Percentiles rank a stretch among this genome's conserved stretches.
Conservation (phyloP, 805 yeast species). For the Sugiyamaella boreocaroliniensis region DNA sequence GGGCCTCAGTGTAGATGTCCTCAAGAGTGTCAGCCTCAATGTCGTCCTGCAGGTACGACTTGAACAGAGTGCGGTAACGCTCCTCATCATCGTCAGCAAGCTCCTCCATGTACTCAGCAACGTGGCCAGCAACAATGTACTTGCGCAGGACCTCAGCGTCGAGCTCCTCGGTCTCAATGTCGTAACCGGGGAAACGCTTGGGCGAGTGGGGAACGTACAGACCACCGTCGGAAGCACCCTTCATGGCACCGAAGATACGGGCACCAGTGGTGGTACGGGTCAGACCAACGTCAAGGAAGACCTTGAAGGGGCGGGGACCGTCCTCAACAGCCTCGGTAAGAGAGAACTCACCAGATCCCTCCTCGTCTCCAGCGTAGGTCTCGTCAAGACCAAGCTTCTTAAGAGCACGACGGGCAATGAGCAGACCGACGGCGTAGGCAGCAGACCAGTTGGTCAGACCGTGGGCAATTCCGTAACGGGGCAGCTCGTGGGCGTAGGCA, state of each 20-base stretch:
- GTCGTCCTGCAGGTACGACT: constrained; percentile 93
- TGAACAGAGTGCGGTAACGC: constrained; percentile 94
- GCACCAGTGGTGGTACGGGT: constrained; percentile 99
- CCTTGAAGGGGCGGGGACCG: constrained; percentile 99
- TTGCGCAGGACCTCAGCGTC: constrained; percentile 96
- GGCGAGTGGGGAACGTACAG: constrained; percentile 98
- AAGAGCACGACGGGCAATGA: constrained; percentile 98
- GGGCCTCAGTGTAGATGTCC: constrained; percentile 93
- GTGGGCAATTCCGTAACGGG: constrained; percentile 93
- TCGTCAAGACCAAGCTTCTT: constrained; percentile 97
- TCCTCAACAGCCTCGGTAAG: constrained; percentile 99
- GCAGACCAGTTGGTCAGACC: constrained; percentile 99
- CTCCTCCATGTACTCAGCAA: constrained; percentile 99
- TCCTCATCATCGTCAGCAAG: constrained; percentile 99
- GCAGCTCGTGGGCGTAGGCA: constrained; percentile 98
- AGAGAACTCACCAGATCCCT: constrained; percentile 98
- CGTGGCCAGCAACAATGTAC: constrained; percentile 99
- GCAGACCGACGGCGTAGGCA: constrained; percentile 97
- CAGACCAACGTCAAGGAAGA: constrained; percentile 97
- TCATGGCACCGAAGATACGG: constrained; percentile 97
- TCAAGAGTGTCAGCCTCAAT: constrained; percentile 95
- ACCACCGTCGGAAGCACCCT: constrained; percentile 99
- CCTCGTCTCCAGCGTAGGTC: constrained; percentile 98
- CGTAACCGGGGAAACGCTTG: constrained; percentile 99
- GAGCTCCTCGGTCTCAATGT: constrained; percentile 95